Evolutionary conservation across 805 yeast species (phyloP).

Genomic region (Yarrowia yakushimensis): DNA sequence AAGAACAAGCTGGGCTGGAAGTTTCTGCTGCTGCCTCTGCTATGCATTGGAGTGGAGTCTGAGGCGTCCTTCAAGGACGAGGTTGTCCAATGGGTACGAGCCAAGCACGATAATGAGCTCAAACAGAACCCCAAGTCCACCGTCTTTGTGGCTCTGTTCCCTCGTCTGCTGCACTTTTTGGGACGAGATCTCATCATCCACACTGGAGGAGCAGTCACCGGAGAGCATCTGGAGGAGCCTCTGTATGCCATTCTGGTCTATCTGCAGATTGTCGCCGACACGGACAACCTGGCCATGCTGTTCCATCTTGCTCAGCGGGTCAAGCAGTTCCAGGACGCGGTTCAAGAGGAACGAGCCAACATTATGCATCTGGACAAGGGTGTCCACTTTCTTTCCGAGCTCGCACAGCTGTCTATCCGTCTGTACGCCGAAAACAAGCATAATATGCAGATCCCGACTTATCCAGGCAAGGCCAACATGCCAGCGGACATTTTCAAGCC

Average conservation of each 20-base stretch:
- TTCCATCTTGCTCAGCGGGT: conserved; percentile 75
- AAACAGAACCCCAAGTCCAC: conserved; percentile 42
- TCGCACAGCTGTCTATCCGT: conserved; percentile 63
- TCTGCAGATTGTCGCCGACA: conserved; percentile 55
- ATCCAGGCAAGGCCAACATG: conserved; percentile 74
- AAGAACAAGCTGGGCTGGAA: conserved; percentile 50
- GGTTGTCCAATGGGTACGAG: conserved; percentile 66
- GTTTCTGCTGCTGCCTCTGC: conserved; percentile 61
- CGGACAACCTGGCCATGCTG: conserved; percentile 65
- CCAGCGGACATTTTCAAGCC: conserved; percentile 70
- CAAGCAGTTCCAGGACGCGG: conserved; percentile 68
- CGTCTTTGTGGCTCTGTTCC: conserved; percentile 61
- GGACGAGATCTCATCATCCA: conserved; percentile 62
- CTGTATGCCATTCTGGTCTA: conserved; percentile 59
- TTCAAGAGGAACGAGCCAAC: conserved; percentile 30
- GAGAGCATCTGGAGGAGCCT: conserved; percentile 42
- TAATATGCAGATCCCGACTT: conserved; percentile 66
- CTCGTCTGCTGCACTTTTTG: conserved; percentile 63
- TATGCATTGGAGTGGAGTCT: conserved; percentile 74
- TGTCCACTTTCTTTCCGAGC: conserved; percentile 62
- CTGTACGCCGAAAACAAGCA: conserved; percentile 53
- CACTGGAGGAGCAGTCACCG: conserved; percentile 20
- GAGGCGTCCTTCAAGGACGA: conserved; percentile 47
- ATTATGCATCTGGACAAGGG: conserved; percentile 39
- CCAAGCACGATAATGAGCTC: conserved; percentile 44